Conservation (phyloP, 1,139 yeast species). For the Taiozyma onychis region DNA sequence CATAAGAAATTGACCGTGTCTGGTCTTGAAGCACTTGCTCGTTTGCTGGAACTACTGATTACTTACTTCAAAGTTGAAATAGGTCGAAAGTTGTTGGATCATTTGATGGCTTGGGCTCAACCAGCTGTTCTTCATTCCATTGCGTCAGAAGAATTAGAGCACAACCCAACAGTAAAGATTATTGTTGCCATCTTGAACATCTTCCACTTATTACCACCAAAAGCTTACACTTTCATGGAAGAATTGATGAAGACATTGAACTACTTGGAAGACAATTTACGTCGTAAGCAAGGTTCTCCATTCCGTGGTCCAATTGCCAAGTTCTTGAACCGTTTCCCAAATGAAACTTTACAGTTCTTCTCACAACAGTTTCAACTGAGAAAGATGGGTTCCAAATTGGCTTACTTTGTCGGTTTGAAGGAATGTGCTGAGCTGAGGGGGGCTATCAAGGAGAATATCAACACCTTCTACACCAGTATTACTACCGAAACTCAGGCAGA, state of each 20-base stretch:
- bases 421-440: conserved; percentile 55
- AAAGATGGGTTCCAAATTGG: conserved; percentile 58
- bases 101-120: conserved; percentile 95
- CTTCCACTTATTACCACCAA: conserved; percentile 86
- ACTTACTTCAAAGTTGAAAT: conserved; percentile 96
- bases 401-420: conserved; percentile 54
- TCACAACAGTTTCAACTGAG: conserved; percentile 61
- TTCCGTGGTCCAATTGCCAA: conserved; percentile 89
- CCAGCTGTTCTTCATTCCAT: conserved; percentile 67
- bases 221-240: conserved; percentile 88
- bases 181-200: conserved; percentile 89
- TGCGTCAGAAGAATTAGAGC: conserved; percentile 70
- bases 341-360: conserved; percentile 69
- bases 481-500: conserved; percentile 46
- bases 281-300: conserved; percentile 85
- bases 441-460: conserved; percentile 48
- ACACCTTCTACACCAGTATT: conserved; percentile 32
- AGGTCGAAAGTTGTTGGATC: conserved; percentile 89
- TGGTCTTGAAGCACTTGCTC: conserved; percentile 87
- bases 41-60: conserved; percentile 77
- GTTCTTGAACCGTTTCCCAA: conserved; percentile 78
- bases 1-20: conserved; percentile 85
- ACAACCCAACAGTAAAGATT: conserved; percentile 75
- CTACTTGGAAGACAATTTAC: conserved; percentile 73
- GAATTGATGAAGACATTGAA: conserved; percentile 75